Percentiles rank a stretch among this genome's conserved stretches.
These are phyloP conservation scores for Ogataea hybrid DNA, from an alignment of 1,139 yeast genomes.

Conservation along the genomic window DNA sequence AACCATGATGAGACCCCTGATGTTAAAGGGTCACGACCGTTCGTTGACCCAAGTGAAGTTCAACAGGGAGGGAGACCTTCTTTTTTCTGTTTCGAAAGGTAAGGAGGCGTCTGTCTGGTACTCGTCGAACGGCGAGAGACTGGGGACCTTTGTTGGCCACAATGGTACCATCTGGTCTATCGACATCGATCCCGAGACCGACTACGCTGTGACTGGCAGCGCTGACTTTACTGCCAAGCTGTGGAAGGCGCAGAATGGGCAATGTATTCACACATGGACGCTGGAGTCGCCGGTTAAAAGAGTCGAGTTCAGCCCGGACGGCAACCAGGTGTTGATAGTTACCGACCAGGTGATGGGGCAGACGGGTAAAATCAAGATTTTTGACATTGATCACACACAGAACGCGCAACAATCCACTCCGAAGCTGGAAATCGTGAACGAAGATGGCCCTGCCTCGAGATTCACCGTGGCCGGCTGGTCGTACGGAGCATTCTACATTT, in stretches of 20 bases:
- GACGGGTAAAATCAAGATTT: slow-evolving; percentile 73
- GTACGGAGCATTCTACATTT: slow-evolving; percentile 65
- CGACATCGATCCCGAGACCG: slow-evolving; percentile 73
- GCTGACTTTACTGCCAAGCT: slow-evolving; percentile 86
- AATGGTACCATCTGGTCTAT: slow-evolving; percentile 95
- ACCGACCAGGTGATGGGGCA: slow-evolving; percentile 95
- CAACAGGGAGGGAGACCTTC: slow-evolving; percentile 92
- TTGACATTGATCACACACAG: slow-evolving; percentile 49
- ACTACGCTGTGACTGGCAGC: slow-evolving; percentile 80
- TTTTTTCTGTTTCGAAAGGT: slow-evolving; percentile 93
- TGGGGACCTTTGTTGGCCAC: slow-evolving; percentile 90
- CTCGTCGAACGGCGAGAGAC: slow-evolving; percentile 92
- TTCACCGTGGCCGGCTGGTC: slow-evolving; percentile 91
- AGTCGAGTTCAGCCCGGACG: slow-evolving; percentile 82
- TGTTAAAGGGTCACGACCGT: slow-evolving; percentile 80
- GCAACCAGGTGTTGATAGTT: slow-evolving; percentile 66
- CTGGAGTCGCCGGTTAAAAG: slow-evolving; percentile 85
- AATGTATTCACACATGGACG: slow-evolving; percentile 70
- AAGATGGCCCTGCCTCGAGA: slow-evolving; percentile 56
- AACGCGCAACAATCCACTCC: slow-evolving; percentile 50
- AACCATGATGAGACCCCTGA: slow-evolving; percentile 49
- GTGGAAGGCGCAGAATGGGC: slow-evolving; percentile 83
- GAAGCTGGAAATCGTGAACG: slow-evolving; percentile 50
- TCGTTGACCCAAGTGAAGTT: slow-evolving; percentile 88
- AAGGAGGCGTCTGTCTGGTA: slow-evolving; percentile 89